A percentile compares a stretch with the other conserved stretches of the same genome.
Evolutionary conservation across 192 early-diverging fungal species (phyloP).

Genomic region (Linnemannia schmuckeri): DNA sequence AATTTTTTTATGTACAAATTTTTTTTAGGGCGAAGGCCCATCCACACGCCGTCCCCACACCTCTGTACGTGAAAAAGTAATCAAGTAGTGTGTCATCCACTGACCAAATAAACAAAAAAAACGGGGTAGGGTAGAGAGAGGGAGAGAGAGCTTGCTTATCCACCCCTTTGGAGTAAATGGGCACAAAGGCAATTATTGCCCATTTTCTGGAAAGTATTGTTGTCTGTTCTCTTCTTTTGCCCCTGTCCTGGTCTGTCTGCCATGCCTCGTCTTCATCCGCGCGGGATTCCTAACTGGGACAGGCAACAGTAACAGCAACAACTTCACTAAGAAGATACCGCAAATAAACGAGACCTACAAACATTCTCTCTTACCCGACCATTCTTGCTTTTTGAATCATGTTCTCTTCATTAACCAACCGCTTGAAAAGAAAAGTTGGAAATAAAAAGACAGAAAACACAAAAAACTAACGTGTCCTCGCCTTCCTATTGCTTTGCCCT

Average conservation of each 20-base stretch:
- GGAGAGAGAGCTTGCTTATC: not conserved
- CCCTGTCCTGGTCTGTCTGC: not conserved
- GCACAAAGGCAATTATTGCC: conserved; percentile 4
- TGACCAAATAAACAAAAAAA: not conserved
- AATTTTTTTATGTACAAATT: no score
- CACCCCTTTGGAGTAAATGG: not conserved
- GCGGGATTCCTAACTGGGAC: not conserved
- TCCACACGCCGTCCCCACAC: no score
- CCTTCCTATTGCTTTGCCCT: no score
- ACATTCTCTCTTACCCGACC: not conserved
- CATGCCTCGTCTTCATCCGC: not conserved
- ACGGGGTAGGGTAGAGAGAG: not conserved
- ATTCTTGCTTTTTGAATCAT: not conserved
- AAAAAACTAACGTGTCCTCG: no score
- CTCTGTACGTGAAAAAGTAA: no score
- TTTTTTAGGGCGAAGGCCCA: no score
- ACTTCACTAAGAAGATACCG: not conserved
- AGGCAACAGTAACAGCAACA: not conserved
- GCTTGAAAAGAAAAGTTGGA: no score
- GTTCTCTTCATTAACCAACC: not conserved
- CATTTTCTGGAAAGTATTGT: not conserved
- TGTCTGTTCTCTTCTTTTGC: not conserved
- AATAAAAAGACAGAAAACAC: no score
- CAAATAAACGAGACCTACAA: not conserved
- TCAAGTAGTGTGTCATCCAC: no score